These are phyloP conservation scores for Sporothrix pallida DNA, from an alignment of 2,329 filamentous ascomycete genomes.

Conservation along the genomic window DNA sequence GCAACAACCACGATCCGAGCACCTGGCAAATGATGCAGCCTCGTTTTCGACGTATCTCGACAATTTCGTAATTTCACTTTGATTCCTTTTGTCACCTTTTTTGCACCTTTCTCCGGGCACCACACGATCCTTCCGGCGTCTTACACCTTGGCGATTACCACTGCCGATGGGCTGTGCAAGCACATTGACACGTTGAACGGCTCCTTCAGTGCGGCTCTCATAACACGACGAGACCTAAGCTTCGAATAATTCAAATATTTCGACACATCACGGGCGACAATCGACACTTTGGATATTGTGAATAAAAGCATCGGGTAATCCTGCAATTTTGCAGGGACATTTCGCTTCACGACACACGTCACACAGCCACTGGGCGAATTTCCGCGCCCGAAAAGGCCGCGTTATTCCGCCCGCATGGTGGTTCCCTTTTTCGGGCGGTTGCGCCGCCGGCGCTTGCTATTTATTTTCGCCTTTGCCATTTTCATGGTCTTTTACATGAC, in stretches of 20 bases:
- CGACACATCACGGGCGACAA: neutral
- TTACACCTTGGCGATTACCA: neutral
- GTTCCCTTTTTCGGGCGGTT: conserved; percentile 31
- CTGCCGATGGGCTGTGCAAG: neutral
- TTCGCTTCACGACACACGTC: neutral
- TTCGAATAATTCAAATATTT: neutral
- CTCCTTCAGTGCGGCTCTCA: neutral
- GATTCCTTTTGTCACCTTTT: neutral
- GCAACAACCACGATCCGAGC: neutral
- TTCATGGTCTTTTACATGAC: conserved; percentile 30
- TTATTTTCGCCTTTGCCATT: conserved; percentile 15
- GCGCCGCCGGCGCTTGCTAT: conserved; percentile 34
- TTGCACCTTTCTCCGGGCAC: neutral
- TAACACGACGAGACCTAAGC: neutral
- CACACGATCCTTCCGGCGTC: neutral
- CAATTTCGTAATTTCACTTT: neutral
- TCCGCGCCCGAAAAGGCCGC: neutral
- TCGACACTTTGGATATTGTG: neutral
- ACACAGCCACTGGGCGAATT: conserved; percentile 3
- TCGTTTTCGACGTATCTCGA: neutral
- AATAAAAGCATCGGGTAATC: neutral
- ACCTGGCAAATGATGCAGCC: neutral
- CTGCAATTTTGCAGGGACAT: neutral
- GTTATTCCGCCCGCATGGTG: conserved; percentile 27
- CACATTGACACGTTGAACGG: neutral